These are phyloP conservation scores for Scheffersomyces stambukii DNA, from an alignment of 1,139 yeast species.

Conservation along the genomic window DNA sequence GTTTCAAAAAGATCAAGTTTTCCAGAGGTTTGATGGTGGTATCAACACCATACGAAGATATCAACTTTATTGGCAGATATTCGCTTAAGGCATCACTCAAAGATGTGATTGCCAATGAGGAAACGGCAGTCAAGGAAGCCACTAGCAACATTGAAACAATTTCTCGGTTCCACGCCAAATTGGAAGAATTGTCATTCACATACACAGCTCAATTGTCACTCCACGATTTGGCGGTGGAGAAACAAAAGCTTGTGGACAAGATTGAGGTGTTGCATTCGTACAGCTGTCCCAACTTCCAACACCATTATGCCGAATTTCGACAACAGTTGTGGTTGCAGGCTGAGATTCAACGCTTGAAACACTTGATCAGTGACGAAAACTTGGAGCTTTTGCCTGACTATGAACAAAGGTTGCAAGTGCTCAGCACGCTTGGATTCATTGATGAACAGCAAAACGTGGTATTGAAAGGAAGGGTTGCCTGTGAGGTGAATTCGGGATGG, in stretches of 20 bases:
- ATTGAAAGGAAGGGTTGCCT: conserved; percentile 81
- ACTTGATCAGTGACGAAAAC: conserved; percentile 77
- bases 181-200: conserved; percentile 44
- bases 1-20: conserved; percentile 28
- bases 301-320: conserved; percentile 46
- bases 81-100: conserved; percentile 37
- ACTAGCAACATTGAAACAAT: conserved; percentile 36
- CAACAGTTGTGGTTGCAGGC: conserved; percentile 42
- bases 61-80: conserved; percentile 51
- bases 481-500: conserved; percentile 88
- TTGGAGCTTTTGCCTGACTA: conserved; percentile 89
- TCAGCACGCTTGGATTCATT: conserved; percentile 70
- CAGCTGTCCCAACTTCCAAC: conserved; percentile 38
- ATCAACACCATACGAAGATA: conserved; percentile 41
- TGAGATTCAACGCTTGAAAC: conserved; percentile 54
- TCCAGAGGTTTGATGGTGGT: conserved; percentile 32
- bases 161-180: conserved; percentile 38
- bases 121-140: conserved; percentile 38
- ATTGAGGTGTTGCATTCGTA: conserved; percentile 28
- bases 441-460: conserved; percentile 73
- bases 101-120: conserved; percentile 41
- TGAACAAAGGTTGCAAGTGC: conserved; percentile 78
- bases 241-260: conserved; percentile 33
- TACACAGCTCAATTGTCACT: conserved; percentile 46
- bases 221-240: conserved; percentile 48